These are phyloP conservation scores for Chalciporus piperatus DNA, from an alignment of 768 basidiomycete species.

Conservation along the genomic window DNA sequence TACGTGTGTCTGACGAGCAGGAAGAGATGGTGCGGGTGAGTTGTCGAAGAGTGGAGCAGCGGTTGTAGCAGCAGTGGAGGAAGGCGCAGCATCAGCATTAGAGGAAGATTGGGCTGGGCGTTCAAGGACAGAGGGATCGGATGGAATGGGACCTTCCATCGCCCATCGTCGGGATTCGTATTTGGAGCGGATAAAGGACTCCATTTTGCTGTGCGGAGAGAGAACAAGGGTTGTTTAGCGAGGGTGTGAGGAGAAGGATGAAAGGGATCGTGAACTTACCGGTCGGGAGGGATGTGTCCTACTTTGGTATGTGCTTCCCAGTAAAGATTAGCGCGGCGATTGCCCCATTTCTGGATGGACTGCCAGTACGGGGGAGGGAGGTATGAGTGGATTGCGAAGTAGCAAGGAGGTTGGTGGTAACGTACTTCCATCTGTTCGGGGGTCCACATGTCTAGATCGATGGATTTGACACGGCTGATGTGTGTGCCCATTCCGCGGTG, in stretches of 20 bases:
- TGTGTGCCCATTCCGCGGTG: conserved; percentile 99
- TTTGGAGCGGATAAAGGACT: conserved; percentile 94
- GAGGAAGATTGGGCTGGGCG: conserved; percentile 22
- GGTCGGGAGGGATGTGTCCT: conserved; percentile 91
- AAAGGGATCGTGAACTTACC: conserved; percentile 53
- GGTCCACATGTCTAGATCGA: conserved; percentile 97
- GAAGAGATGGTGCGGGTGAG: not conserved
- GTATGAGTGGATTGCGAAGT: not conserved
- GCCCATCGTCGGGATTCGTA: conserved; percentile 96
- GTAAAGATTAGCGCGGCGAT: conserved; percentile 86
- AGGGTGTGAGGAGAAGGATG: not conserved
- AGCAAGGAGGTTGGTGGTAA: not conserved
- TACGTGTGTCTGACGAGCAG: conserved; percentile 4
- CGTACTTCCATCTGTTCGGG: conserved; percentile 94
- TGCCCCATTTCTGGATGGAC: conserved; percentile 94
- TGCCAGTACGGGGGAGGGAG: conserved; percentile 19
- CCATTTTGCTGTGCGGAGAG: conserved; percentile 75
- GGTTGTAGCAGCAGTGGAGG: not conserved
- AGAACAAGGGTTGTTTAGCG: not conserved
- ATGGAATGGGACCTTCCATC: conserved; percentile 79
- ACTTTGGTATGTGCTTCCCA: conserved; percentile 95
- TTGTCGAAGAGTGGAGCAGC: conserved; percentile 8
- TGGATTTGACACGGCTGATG: conserved; percentile 94
- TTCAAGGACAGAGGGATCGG: conserved; percentile 79
- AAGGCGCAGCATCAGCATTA: not conserved